Conservation (phyloP, 1,139 yeast genomes). For the Pichia sp. region DNA sequence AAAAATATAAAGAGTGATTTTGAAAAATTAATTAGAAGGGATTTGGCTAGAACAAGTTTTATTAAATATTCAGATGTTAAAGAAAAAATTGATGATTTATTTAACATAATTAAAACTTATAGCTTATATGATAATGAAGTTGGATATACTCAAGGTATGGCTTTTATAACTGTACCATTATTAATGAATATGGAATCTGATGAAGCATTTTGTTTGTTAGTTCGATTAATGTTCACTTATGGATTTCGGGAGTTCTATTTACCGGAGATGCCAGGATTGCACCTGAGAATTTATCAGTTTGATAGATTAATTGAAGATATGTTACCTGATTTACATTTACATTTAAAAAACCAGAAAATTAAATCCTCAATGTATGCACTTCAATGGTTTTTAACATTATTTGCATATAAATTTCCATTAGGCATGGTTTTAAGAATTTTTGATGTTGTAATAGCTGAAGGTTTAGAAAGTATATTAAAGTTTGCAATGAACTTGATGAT, state of each 20-base stretch:
- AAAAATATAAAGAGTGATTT: constrained; percentile 52
- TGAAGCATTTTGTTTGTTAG: constrained; percentile 80
- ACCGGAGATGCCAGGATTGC: constrained; percentile 93
- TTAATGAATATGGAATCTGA: constrained; percentile 74
- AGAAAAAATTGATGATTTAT: constrained; percentile 54
- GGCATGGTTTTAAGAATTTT: constrained; percentile 76
- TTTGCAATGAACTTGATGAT: constrained; percentile 75
- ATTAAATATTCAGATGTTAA: constrained; percentile 48
- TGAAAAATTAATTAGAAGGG: constrained; percentile 74
- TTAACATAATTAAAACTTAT: constrained; percentile 75
- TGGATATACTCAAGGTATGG: constrained; percentile 98
- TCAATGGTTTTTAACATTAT: constrained; percentile 92
- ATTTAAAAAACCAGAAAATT: constrained; percentile 77
- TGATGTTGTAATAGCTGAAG: constrained; percentile 84
- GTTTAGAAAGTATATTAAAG: constrained; percentile 73
- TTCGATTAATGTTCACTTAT: constrained; percentile 79
- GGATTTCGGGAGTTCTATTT: constrained; percentile 68
- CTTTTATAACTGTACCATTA: constrained; percentile 80
- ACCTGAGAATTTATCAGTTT: constrained; percentile 77
- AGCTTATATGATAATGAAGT: constrained; percentile 85
- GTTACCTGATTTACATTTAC: constrained; percentile 64
- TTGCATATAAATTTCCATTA: constrained; percentile 88
- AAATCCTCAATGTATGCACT: constrained; percentile 91
- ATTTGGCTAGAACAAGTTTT: constrained; percentile 78
- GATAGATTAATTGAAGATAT: constrained; percentile 73